Base-by-base conservation (phyloP, 176 grass and related monocot species). In the Metroxylon sagu region DNA sequence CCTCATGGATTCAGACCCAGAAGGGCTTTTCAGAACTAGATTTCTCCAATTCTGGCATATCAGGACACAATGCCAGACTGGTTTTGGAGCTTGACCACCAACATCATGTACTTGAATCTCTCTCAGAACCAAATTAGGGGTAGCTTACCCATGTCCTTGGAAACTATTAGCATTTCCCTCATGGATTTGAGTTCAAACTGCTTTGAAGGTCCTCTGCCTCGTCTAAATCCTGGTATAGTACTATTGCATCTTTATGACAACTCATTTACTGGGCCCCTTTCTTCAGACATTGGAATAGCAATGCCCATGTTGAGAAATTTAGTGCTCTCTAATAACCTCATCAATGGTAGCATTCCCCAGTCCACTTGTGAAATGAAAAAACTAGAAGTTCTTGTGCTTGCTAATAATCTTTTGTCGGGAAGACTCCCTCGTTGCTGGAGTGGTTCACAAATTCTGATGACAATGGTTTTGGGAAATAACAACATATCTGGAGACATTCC, bases 141-240 rank as follows among this genome's bases (percentile, higher is more conserved):
- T 12, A 14, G 18, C 7, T 15, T 70, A 57, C 54, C 67, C 12
- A n/a, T n/a, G 26, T 58, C 54, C 5, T 10, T 57, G 53, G 30
- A 70, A 16, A 26, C 31, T 57, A 59, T 48, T 4, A 49, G 23
- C 16, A 25, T 57, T 5, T 6, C 0, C 0, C 2, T 16, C 3
- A 26, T 70, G 14, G 54, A 70, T 58, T 49, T 70, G 21, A 59
- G 67, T 59, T 58, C 54, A 3, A 70, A 70, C 31, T 7, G 14
- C 5, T 58, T 70, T 4, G 25, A 48, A 15, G 55, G 67, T 3
- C 31, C 19, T 16, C 30, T 70, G 57, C 35, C 67, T 48, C 5
- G 18, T n/a, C 59, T 70, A 25, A 23, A 35, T 50, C 16, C 53
- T 51, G 19, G 25, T 14, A 59, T 71, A 6, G 8, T 14, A 2